Conservation (phyloP, 176 grass and related monocot genomes). For the Panicum miliaceum region DNA sequence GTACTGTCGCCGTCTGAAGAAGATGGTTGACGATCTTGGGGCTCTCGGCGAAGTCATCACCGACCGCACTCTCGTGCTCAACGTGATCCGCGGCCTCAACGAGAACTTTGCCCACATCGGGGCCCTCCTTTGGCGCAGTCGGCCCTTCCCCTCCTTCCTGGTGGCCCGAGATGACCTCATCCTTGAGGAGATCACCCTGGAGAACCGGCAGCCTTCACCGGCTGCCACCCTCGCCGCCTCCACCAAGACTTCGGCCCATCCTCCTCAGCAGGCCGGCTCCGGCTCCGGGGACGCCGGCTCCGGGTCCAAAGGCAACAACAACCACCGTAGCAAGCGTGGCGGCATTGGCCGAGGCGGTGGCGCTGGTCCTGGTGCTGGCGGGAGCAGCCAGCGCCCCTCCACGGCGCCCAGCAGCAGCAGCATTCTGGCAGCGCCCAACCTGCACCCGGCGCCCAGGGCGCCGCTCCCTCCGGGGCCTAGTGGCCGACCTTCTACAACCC, state of each 20-base stretch:
- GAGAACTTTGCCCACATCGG: background rate
- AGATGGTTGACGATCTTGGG: too few species aligned
- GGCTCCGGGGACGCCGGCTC: too few species aligned
- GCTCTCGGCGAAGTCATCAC: too few species aligned
- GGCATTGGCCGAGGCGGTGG: too few species aligned
- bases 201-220: background rate
- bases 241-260: too few species aligned
- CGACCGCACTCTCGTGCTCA: background rate
- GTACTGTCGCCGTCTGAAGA: too few species aligned
- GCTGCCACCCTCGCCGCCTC: background rate
- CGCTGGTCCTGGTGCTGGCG: too few species aligned
- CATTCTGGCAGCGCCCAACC: background rate
- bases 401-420: too few species aligned
- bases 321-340: background rate
- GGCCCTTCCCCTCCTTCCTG: background rate
- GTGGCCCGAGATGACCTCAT: background rate
- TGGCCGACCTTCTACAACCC: background rate
- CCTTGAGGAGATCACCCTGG: background rate
- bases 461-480: background rate
- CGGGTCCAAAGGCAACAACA: background rate
- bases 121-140: accelerated
- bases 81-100: background rate
- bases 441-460: background rate
- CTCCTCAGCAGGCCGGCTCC: too few species aligned
- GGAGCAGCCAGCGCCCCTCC: background rate